Conservation (phyloP, 139 green algal genomes). For the Axilococcus clingmanii region DNA sequence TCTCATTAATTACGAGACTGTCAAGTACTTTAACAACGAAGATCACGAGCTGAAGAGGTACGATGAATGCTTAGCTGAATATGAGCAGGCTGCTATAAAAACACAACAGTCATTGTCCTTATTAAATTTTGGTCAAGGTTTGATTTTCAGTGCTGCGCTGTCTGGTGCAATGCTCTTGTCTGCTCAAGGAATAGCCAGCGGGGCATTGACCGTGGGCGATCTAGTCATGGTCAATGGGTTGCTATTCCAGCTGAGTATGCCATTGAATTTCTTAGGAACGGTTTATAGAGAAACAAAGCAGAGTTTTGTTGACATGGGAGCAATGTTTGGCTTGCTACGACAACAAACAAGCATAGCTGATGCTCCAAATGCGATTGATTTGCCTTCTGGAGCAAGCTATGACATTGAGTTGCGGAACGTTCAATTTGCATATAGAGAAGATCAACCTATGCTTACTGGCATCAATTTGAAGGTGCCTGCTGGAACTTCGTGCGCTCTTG, state of each 20-base stretch:
- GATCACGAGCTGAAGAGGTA: slow-evolving; percentile 68
- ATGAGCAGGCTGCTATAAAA: slow-evolving; percentile 63
- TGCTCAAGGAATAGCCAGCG: slow-evolving; percentile 46
- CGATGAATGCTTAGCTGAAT: slow-evolving; percentile 66
- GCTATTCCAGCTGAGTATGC: slow-evolving; percentile 95
- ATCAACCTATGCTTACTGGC: slow-evolving; percentile 50
- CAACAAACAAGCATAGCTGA: slow-evolving; percentile 15
- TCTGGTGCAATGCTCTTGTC: slow-evolving; percentile 66
- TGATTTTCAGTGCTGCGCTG: slow-evolving; percentile 77
- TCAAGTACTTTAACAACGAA: slow-evolving; percentile 92
- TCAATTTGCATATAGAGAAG: slow-evolving; percentile 56
- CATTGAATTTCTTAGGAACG: slow-evolving; percentile 96
- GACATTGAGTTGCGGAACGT: slow-evolving; percentile 54
- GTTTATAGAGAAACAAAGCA: slow-evolving; percentile 95
- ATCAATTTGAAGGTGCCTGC: slow-evolving; percentile 61
- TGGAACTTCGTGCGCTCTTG: slow-evolving; percentile 77
- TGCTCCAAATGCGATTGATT: slow-evolving; percentile 18
- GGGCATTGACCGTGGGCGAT: slow-evolving; percentile 74
- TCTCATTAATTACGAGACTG: slow-evolving; percentile 96
- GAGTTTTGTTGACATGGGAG: slow-evolving; percentile 90
- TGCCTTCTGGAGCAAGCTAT: slow-evolving; percentile 18
- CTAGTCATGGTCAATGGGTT: slow-evolving; percentile 97
- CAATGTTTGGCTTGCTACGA: slow-evolving; percentile 84
- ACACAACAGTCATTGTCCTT: slow-evolving; percentile 69
- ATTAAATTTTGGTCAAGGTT: slow-evolving; percentile 92